Percentiles rank a stretch among this genome's conserved stretches.
Conservation (phyloP, 2,329 filamentous ascomycete genomes). For the Aspergillus quadrilineatus region DNA sequence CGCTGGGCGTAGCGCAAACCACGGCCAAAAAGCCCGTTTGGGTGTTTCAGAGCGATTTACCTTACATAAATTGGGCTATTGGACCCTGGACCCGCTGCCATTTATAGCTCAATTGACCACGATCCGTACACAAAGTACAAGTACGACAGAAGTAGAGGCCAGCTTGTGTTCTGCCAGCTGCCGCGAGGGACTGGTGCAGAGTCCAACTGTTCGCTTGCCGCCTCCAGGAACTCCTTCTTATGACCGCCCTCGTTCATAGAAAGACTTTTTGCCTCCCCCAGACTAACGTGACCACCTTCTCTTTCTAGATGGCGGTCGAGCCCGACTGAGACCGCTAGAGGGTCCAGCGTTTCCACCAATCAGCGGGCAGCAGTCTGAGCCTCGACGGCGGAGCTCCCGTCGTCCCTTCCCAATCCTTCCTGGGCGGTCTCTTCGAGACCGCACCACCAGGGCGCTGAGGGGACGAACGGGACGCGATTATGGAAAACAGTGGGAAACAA, state of each 20-base stretch:
- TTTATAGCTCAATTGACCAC: neutral
- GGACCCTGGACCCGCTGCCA: neutral
- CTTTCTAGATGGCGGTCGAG: slow-evolving; percentile 1
- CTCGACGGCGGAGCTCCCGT: neutral
- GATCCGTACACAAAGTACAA: neutral
- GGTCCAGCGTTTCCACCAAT: neutral
- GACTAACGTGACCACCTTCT: slow-evolving; percentile 9
- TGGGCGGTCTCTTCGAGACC: neutral
- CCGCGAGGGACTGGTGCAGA: neutral
- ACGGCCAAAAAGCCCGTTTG: neutral
- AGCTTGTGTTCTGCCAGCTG: neutral
- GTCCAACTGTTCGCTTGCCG: neutral
- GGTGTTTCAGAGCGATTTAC: neutral
- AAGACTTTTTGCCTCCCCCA: neutral
- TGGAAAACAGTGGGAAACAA: too few species aligned
- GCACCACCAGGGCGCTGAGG: too few species aligned
- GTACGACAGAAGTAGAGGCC: neutral
- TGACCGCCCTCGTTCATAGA: neutral
- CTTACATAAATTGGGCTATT: neutral
- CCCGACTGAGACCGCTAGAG: neutral
- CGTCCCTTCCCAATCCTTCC: neutral
- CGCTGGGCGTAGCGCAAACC: too few species aligned
- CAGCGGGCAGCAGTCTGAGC: neutral
- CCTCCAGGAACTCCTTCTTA: neutral
- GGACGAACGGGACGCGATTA: too few species aligned